Evolutionary conservation across 164 flowering plant species (phyloP), one percentile per base, ranked within the genome.

Genomic region (Cinnamomum micranthum): DNA sequence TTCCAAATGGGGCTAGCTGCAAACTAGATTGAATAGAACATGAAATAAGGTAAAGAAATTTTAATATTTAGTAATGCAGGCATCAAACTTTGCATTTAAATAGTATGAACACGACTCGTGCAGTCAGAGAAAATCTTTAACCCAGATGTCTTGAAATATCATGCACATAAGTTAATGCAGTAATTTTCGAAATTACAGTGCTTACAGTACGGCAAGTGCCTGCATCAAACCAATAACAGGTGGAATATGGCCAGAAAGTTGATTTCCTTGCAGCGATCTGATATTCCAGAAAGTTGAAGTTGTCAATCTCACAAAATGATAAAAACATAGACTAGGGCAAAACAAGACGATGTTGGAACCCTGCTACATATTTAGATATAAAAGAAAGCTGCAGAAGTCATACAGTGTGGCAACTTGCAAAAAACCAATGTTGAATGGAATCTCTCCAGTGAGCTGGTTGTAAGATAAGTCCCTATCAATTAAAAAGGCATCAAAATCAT

Each of bases 331-430:
- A 55, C 20, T 14, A 12, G 4, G 60, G 20, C n/a, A 55, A 15
- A 6, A 9, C 47, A 15, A 20, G 60, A 13, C 60, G 19, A 55
- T 6, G 20, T 3, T 20, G 15, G 6, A 14, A 55, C n/a, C n/a
- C 60, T 17, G 60, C 7, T 55, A 55, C 17, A 41, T 41, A 1
- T 41, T 60, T n/a, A 14, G 23, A 64, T 3, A 28, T 10, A 4
- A 20, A 25, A 71, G 69, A 69, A 69, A 69, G 20, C 13, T 24
- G 13, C 67, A n/a, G 64, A 14, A 20, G 33, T 31, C 94, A 65
- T 89, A 96, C 99, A 96, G 79, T 64, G 99, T 96, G 31, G 99
- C 99, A 5, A 96, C 95, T 93, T 96, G 98, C 76, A 93, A 82
- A 82, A 93, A 96, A 6, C 98, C 99, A 74, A 96, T 92, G 74